phyloP scores from a whole-genome alignment of 208 protist species.

The Endotrypanum monterogeii region DNA sequence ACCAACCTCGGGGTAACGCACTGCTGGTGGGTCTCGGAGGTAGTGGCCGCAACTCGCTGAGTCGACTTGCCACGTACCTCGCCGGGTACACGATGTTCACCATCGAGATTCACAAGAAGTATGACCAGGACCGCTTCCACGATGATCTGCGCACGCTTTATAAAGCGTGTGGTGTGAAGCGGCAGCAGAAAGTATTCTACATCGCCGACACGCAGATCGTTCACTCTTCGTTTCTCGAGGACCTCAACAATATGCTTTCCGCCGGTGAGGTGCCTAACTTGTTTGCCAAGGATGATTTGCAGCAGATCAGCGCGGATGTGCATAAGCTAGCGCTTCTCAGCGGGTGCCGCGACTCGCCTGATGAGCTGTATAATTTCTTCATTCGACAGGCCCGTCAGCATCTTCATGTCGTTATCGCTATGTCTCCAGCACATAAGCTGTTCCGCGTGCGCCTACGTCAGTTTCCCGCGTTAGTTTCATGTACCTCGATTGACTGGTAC shows the following conservation, averaged over 20 bases:
- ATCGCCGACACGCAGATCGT: slow-evolving; percentile 98
- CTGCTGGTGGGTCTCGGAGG: slow-evolving; percentile 98
- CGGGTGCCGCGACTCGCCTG: slow-evolving; percentile 89
- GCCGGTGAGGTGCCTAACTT: slow-evolving; percentile 98
- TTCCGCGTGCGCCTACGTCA: slow-evolving; percentile 97
- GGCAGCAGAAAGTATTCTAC: slow-evolving; percentile 97
- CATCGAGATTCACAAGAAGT: slow-evolving; percentile 97
- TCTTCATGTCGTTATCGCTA: slow-evolving; percentile 97
- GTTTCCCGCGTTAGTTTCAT: slow-evolving; percentile 98
- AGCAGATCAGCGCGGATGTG: slow-evolving; percentile 93
- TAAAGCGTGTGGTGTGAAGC: slow-evolving; percentile 93
- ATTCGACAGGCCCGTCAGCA: slow-evolving; percentile 94
- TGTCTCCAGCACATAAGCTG: slow-evolving; percentile 96
- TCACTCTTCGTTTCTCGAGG: slow-evolving; percentile 96
- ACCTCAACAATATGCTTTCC: slow-evolving; percentile 98
- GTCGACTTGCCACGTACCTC: slow-evolving; percentile 96
- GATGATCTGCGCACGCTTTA: slow-evolving; percentile 98
- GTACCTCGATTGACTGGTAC: slow-evolving; percentile 99
- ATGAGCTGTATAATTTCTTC: slow-evolving; percentile 97
- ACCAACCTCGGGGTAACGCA: slow-evolving; percentile 96
- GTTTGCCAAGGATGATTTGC: slow-evolving; percentile 95
- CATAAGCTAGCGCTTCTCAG: slow-evolving; percentile 86
- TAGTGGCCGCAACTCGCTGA: slow-evolving; percentile 96
- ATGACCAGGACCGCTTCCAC: slow-evolving; percentile 95
- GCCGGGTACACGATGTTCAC: slow-evolving; percentile 95